Conservation (phyloP, 2,329 filamentous ascomycete species). For the Incumbomyces lentus region DNA sequence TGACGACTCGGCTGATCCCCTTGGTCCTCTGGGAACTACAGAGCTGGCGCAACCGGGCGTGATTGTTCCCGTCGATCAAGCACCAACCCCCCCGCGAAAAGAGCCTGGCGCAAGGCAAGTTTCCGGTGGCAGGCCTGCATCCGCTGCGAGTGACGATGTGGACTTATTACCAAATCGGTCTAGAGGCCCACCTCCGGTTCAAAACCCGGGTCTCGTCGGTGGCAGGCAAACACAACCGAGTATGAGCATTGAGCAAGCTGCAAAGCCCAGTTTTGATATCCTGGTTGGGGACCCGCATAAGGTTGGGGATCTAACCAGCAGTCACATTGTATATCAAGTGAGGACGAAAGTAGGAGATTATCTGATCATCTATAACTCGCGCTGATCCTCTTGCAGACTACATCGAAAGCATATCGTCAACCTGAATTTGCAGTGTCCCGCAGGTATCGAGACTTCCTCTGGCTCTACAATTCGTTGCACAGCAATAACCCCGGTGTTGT, state of each 20-base stretch:
- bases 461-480: slow-evolving; percentile 92
- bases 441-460: slow-evolving; percentile 91
- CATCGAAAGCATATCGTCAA: slow-evolving; percentile 89
- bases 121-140: not conserved
- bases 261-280: slow-evolving; percentile 85
- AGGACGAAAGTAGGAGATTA: slow-evolving; percentile 62
- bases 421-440: slow-evolving; percentile 87
- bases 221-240: slow-evolving; percentile 58
- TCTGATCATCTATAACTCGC: slow-evolving; percentile 1
- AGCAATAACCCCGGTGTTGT: slow-evolving; percentile 91
- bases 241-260: slow-evolving; percentile 82
- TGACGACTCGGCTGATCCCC: slow-evolving; percentile 51
- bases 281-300: slow-evolving; percentile 94
- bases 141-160: slow-evolving; percentile 52
- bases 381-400: slow-evolving; percentile 51
- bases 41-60: slow-evolving; percentile 21
- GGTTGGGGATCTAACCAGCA: slow-evolving; percentile 91
- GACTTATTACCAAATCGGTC: slow-evolving; percentile 55
- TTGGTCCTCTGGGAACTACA: slow-evolving; percentile 46
- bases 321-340: slow-evolving; percentile 95
- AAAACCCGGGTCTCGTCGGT: slow-evolving; percentile 34
- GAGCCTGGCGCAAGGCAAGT: slow-evolving; percentile 32
- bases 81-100: slow-evolving; percentile 50
- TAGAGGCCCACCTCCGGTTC: slow-evolving; percentile 50
- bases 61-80: slow-evolving; percentile 39